phyloP scores from a whole-genome alignment of 805 yeast species.

The Priceomyces haplophilus region DNA sequence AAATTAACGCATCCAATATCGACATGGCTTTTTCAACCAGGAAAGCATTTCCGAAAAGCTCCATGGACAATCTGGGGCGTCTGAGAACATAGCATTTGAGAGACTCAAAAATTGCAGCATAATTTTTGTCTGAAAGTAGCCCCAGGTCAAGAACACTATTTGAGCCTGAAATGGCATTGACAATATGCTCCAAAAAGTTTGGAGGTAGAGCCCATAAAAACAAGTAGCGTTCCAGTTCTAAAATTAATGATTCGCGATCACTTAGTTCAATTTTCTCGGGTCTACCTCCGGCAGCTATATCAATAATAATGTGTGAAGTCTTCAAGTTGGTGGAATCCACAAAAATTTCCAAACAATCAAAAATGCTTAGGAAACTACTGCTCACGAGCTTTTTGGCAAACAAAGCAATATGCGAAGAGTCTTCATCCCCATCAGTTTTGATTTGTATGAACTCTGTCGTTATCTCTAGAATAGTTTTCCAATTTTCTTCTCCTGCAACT shows the following conservation, averaged over 20 bases:
- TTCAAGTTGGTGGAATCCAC: not conserved
- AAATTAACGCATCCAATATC: conserved; percentile 17
- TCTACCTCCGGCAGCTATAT: not conserved
- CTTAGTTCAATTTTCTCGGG: not conserved
- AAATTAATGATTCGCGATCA: not conserved
- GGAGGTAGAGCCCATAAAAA: not conserved
- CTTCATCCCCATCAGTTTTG: not conserved
- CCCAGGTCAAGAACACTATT: not conserved
- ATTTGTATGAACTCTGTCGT: not conserved
- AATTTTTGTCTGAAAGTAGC: conserved; percentile 6
- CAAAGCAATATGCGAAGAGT: not conserved
- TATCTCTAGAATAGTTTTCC: not conserved
- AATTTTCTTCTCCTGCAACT: not conserved
- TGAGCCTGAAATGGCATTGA: not conserved
- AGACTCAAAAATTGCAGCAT: conserved; percentile 9
- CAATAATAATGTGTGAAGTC: not conserved
- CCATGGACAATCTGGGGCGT: conserved; percentile 20
- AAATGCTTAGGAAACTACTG: not conserved
- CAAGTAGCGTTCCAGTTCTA: not conserved
- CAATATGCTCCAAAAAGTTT: not conserved
- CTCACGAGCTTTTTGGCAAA: not conserved
- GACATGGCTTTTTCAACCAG: conserved; percentile 14
- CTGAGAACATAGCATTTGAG: conserved; percentile 13
- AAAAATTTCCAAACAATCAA: not conserved
- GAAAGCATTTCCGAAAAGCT: conserved; percentile 17